A percentile compares a stretch with the other conserved stretches of the same genome.
Evolutionary conservation across 768 basidiomycete genomes (phyloP).

Genomic region (Peribolospora kevripleyi): DNA sequence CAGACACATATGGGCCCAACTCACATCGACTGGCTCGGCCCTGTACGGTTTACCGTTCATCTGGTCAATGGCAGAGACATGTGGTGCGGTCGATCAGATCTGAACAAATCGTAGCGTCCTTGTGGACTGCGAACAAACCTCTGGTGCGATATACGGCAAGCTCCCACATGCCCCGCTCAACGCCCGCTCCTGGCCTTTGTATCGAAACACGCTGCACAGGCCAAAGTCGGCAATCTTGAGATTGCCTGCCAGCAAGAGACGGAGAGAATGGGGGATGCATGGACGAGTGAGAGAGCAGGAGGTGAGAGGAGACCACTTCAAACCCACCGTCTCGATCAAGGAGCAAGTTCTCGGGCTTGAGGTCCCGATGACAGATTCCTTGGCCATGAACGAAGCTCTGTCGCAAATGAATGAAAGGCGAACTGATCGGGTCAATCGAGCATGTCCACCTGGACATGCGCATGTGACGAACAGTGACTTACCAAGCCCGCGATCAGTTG

Average conservation of each 20-base stretch:
- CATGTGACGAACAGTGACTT: constrained; percentile 13
- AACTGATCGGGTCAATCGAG: not conserved
- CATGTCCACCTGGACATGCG: not conserved
- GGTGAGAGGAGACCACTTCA: not conserved
- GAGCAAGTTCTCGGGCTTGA: constrained; percentile 89
- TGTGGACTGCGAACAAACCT: constrained; percentile 31
- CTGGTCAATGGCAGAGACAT: constrained; percentile 26
- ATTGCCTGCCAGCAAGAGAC: constrained; percentile 13
- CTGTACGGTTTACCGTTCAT: constrained; percentile 42
- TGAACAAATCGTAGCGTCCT: not conserved
- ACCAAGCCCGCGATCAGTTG: constrained; percentile 70
- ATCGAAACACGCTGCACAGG: constrained; percentile 63
- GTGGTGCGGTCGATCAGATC: not conserved
- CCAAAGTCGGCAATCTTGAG: constrained; percentile 95
- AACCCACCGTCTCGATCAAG: constrained; percentile 45
- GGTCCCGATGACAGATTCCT: constrained; percentile 85
- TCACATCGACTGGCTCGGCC: constrained; percentile 74
- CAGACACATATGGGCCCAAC: too few species aligned
- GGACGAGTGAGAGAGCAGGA: not conserved
- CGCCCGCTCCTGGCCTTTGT: constrained; percentile 56
- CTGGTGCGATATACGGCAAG: constrained; percentile 80
- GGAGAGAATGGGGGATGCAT: not conserved
- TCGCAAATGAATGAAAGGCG: not conserved
- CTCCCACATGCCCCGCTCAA: constrained; percentile 72
- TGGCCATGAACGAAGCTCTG: constrained; percentile 63